Evolutionary conservation across 306 rosid species (phyloP), one percentile per base, ranked within the genome.

Genomic region (Prunus dulcis): DNA sequence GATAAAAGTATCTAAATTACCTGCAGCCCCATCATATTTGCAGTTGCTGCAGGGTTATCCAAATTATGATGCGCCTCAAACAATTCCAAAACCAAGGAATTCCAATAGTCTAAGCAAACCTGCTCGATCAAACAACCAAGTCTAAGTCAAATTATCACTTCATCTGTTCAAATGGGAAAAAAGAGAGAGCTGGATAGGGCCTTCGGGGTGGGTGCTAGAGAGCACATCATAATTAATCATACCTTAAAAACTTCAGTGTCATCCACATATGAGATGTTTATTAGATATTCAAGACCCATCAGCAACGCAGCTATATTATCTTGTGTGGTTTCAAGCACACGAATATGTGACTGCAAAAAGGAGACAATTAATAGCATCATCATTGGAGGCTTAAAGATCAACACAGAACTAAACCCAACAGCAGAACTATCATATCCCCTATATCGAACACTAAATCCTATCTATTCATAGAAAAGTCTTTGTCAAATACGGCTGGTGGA

Each of bases 71-170:
- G 88, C 49, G 91, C 82, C 84, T 84, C 90, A 76, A 86, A 86
- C 19, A 91, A 86, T 79, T 91, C 97, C 71, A 88, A 80, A 23
- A 96, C 99, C 82, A 96, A 88, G 60, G 92, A 79, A 84, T 96
- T 96, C 99, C 99, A 96, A 74, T 92, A 96, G 82, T 96, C 99
- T 78, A 96, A 84, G 86, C 99, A 96, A 12, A 96, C 99, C 99
- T 95, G 77, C 83, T 57, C 78, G 64, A 74, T 71, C 19, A 78
- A 70, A 56, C 64, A 72, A 34, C 41, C 57, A 65, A 46, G 58
- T 67, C 68, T 23, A 78, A 15, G 28, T 64, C 19, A 67, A 34
- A 25, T 14, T 19, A 23, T 73, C 46, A 71, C 41, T 43, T 75
- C 50, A 67, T 13, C 34, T 56, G 70, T 43, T 25, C 43, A 19